Evolutionary conservation across 768 basidiomycete species (phyloP).

Genomic region (Boletus tylopilopsis): DNA sequence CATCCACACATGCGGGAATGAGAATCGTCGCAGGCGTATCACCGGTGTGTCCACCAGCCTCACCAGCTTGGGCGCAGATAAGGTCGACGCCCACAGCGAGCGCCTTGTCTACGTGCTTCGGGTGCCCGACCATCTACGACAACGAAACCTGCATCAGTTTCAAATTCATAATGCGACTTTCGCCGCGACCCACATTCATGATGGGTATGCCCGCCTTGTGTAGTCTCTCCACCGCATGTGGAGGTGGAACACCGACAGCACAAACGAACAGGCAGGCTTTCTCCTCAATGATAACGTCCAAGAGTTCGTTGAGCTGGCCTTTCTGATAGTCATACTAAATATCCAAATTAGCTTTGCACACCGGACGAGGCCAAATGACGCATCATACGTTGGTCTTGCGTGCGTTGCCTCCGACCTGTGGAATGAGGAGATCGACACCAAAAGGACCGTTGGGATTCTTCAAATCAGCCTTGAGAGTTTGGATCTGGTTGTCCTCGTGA

Average conservation of each 20-base stretch:
- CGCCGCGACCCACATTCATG: conserved; percentile 62
- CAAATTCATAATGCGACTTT: neutral
- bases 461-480: conserved; percentile 66
- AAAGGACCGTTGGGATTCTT: conserved; percentile 77
- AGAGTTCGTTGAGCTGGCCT: conserved; percentile 76
- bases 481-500: conserved; percentile 47
- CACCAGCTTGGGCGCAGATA: conserved; percentile 92
- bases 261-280: conserved; percentile 87
- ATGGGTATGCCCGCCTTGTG: conserved; percentile 82
- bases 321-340: conserved; percentile 90
- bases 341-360: too few relatives aligned
- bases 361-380: too few relatives aligned
- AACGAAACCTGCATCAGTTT: neutral
- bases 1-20: conserved; percentile 88
- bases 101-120: conserved; percentile 81
- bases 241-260: conserved; percentile 85
- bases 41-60: conserved; percentile 89
- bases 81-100: conserved; percentile 84
- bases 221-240: conserved; percentile 71
- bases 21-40: conserved; percentile 80
- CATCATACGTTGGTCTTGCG: conserved; percentile 81
- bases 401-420: conserved; percentile 81
- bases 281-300: conserved; percentile 92
- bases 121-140: conserved; percentile 83
- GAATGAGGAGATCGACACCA: conserved; percentile 88